Percentiles rank a stretch among this genome's conserved stretches.
Evolutionary conservation across 139 green algal species (phyloP).

Genomic region (Micractinium conductrix): DNA sequence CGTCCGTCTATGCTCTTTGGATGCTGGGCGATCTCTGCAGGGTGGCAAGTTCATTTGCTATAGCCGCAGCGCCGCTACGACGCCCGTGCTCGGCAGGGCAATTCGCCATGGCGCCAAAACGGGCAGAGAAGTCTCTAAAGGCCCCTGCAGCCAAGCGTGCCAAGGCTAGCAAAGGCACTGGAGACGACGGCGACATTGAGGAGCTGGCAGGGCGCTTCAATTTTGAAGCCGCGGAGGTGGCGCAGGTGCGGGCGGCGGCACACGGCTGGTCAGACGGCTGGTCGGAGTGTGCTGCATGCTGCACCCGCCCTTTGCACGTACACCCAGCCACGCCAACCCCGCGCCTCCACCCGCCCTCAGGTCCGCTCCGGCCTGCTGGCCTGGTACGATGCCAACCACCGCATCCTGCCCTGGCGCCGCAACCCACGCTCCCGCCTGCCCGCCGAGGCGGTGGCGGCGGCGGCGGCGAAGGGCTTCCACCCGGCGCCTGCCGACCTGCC

Average conservation of each 20-base stretch:
- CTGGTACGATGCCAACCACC: slow-evolving; percentile 92
- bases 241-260: background rate
- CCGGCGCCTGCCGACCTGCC: slow-evolving; percentile 55
- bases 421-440: slow-evolving; percentile 67
- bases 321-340: background rate
- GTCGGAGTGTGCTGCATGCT: background rate
- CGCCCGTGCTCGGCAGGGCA: no score
- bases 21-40: no score
- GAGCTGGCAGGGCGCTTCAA: background rate
- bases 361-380: slow-evolving; percentile 64
- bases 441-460: background rate
- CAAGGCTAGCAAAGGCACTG: no score
- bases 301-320: background rate
- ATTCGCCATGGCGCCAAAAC: background rate
- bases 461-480: slow-evolving; percentile 16
- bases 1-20: no score
- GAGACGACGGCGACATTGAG: background rate
- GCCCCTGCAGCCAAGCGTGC: no score
- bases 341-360: slow-evolving; percentile 13
- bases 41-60: no score
- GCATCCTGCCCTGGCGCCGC: slow-evolving; percentile 90
- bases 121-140: background rate
- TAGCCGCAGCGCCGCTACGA: no score
- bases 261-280: background rate
- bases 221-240: slow-evolving; percentile 6